Evolutionary conservation across 345 rosid species (phyloP), one percentile per base, ranked within the genome.

Genomic region (Hibiscus mutabilis): DNA sequence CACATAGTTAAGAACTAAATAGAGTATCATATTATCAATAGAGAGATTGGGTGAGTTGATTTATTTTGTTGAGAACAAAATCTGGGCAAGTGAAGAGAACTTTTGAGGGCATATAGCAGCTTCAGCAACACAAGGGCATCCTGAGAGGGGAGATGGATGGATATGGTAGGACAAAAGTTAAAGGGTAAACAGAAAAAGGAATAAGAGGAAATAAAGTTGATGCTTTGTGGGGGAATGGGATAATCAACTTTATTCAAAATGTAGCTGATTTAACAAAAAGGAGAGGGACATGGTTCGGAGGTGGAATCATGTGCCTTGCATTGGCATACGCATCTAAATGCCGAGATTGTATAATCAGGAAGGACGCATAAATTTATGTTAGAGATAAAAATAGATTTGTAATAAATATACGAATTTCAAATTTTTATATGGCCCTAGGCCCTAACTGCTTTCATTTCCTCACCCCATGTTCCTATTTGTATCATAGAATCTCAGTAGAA

Each of bases 251-350:
- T 80, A 80, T 77, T 80, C 63, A 82, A 82, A 82, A 75, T 75
- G 81, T 47, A 60, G 47, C 33, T 68, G 58, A 80, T 79, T 74
- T 82, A 49, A 74, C 76, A 46, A 68, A 82, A 79, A 79, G 74
- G 63, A 0, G 27, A 51, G 76, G 67, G 60, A 51, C 69, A 40
- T 24, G 59, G 61, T 16, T 19, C 18, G 53, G 74, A 64, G 57
- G 51, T 74, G 69, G 80, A 80, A 80, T 77, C 83, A 74, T 77
- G 76, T 80, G 74, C 78, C 83, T 73, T 27, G 73, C 75, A 61
- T 5, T 40, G 7, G 12, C 46, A 29, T 14, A 31, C 42, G 68
- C 70, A 71, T 75, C 71, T 44, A 40, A 44, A 35, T 53, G 24
- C 71, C 55, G 14, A 7, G 16, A 25, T 25, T 3, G 29, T 25